A percentile compares a stretch with the other conserved stretches of the same genome.
Conservation (phyloP, 805 yeast species). For the Candida sphagnicola region DNA sequence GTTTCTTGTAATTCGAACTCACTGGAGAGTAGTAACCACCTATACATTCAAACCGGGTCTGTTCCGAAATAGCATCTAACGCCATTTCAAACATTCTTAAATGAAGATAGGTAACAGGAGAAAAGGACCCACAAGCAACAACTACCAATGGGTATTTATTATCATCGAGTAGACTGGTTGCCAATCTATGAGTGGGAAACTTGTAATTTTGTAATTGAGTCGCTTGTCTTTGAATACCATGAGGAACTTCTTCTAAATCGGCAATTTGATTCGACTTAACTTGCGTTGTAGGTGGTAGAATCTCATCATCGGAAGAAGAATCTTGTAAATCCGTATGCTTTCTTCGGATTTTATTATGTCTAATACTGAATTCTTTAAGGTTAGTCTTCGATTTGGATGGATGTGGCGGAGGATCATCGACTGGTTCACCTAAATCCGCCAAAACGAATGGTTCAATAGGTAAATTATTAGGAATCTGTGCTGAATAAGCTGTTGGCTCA, state of each 20-base stretch:
- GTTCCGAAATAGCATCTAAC: constrained; percentile 84
- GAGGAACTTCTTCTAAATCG: constrained; percentile 95
- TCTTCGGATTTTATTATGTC: constrained; percentile 46
- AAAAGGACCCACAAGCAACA: constrained; percentile 96
- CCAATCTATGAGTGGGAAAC: constrained; percentile 86
- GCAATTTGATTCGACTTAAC: constrained; percentile 68
- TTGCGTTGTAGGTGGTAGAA: constrained; percentile 40
- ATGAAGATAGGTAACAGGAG: constrained; percentile 93
- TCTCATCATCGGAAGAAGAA: constrained; percentile 40
- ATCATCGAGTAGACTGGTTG: constrained; percentile 63
- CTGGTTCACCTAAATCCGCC: constrained; percentile 66
- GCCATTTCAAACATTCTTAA: constrained; percentile 99
- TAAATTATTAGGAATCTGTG: constrained; percentile 64
- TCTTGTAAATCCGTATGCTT: constrained; percentile 51
- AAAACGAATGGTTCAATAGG: constrained; percentile 78
- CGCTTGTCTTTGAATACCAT: constrained; percentile 88
- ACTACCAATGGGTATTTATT: constrained; percentile 85
- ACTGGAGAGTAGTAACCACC: constrained; percentile 98
- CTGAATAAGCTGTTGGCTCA: constrained; percentile 64
- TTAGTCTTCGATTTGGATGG: constrained; percentile 19
- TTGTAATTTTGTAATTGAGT: constrained; percentile 59
- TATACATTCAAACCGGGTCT: constrained; percentile 88
- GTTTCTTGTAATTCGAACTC: constrained; percentile 85
- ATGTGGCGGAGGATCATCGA: constrained; percentile 71
- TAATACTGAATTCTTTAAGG: constrained; percentile 7